A percentile compares a stretch with the other conserved stretches of the same genome.
These are phyloP conservation scores for Adansonia grandidieri DNA, from an alignment of 441 rosid species.

Conservation along the genomic window DNA sequence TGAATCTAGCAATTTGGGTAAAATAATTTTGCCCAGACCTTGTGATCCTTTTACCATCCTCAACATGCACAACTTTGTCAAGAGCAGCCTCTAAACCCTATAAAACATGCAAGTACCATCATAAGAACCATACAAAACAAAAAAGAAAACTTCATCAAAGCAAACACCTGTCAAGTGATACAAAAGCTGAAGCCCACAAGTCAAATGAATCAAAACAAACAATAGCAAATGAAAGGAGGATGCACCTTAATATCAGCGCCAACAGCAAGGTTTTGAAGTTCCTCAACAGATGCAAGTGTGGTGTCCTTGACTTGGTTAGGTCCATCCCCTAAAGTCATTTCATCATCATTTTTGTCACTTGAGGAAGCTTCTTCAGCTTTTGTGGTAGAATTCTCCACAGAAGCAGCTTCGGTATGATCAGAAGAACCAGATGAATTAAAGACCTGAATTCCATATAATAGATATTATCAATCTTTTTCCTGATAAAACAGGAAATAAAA, in stretches of 20 bases:
- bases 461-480: conserved; percentile 5
- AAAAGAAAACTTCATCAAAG: conserved; percentile 15
- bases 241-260: conserved; percentile 98
- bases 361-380: conserved; percentile 57
- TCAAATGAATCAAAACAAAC: conserved; percentile 14
- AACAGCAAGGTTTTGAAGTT: conserved; percentile 92
- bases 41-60: conserved; percentile 94
- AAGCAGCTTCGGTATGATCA: conserved; percentile 55
- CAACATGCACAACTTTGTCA: conserved; percentile 96
- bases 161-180: conserved; percentile 12
- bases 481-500: background rate
- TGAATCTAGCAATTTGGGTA: conserved; percentile 21
- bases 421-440: conserved; percentile 56
- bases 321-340: conserved; percentile 80
- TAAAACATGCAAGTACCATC: conserved; percentile 29
- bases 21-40: conserved; percentile 53
- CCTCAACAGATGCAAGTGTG: conserved; percentile 96
- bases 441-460: conserved; percentile 45
- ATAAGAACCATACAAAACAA: conserved; percentile 29
- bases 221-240: conserved; percentile 9
- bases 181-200: background rate
- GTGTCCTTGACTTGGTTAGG: conserved; percentile 71
- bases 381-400: conserved; percentile 52
- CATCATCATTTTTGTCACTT: conserved; percentile 66
- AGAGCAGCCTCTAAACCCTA: conserved; percentile 99